Conservation (phyloP, 495 filamentous ascomycete species). For the Neohortaea acidophila region DNA sequence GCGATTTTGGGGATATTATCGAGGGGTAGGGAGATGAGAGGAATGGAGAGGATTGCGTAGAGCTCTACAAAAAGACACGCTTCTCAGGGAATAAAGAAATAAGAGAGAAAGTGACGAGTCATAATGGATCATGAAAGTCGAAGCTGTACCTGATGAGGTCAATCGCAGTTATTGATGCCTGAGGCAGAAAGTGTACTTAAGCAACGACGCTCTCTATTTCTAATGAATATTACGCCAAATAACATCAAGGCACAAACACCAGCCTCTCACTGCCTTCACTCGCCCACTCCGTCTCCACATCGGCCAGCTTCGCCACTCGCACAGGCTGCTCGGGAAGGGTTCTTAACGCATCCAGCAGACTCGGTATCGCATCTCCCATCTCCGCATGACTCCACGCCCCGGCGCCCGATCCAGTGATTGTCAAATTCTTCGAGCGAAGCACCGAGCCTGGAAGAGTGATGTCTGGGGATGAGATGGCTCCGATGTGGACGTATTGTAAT, state of each 20-base stretch:
- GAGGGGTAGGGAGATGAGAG: too few relatives aligned
- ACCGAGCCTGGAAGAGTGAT: constrained; percentile 13
- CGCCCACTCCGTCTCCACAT: constrained; percentile 21
- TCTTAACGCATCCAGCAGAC: constrained; percentile 15
- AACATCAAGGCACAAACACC: constrained; percentile 16
- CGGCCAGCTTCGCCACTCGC: constrained; percentile 12
- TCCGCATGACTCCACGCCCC: constrained; percentile 20
- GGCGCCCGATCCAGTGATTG: constrained; percentile 19
- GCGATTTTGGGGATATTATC: too few relatives aligned
- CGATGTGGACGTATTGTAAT: constrained; percentile 21
- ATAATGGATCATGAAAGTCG: too few relatives aligned
- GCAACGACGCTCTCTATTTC: too few relatives aligned
- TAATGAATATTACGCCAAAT: too few relatives aligned
- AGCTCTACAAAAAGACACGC: too few relatives aligned
- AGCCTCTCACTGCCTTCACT: constrained; percentile 9
- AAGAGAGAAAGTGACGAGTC: too few relatives aligned
- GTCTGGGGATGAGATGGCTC: constrained; percentile 9
- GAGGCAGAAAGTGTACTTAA: too few relatives aligned
- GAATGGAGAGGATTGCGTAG: too few relatives aligned
- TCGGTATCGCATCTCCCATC: constrained; percentile 15
- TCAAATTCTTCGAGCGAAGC: constrained; percentile 19
- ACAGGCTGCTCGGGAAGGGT: constrained; percentile 14
- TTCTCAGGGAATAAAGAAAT: too few relatives aligned
- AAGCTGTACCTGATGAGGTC: too few relatives aligned
- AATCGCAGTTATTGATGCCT: too few relatives aligned